Evolutionary conservation across 116 monocot species (phyloP).

Genomic region (Papilionanthe hybrid): DNA sequence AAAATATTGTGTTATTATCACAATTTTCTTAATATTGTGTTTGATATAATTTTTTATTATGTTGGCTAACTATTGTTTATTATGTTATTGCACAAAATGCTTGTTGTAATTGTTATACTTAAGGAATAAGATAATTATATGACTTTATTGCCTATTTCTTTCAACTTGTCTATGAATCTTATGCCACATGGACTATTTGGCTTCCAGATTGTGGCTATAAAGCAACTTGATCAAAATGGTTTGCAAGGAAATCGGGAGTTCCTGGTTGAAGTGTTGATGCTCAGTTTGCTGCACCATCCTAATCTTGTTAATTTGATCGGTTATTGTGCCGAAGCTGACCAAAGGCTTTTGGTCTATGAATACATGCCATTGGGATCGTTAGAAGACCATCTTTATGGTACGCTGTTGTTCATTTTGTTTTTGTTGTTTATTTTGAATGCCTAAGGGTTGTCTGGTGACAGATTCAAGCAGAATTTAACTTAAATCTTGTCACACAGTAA

Average conservation of each 20-base stretch:
- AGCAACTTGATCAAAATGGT: conserved; percentile 12
- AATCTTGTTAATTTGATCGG: conserved; percentile 8
- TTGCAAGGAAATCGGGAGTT: conserved; percentile 12
- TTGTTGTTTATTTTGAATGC: background rate
- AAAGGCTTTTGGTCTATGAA: conserved; percentile 13
- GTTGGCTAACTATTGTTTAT: background rate
- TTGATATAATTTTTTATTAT: background rate
- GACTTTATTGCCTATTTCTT: background rate
- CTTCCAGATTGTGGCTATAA: conserved; percentile 11
- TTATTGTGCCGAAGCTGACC: conserved; percentile 8
- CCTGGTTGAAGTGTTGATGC: conserved; percentile 12
- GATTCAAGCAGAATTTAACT: too few relatives aligned
- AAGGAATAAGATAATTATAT: background rate
- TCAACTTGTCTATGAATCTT: background rate
- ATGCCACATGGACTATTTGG: background rate
- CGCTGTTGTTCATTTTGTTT: background rate
- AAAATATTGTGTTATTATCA: background rate
- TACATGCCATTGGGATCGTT: conserved; percentile 6
- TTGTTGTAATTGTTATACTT: background rate
- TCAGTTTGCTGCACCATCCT: conserved; percentile 11
- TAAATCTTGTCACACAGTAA: too few relatives aligned
- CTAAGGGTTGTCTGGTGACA: too few relatives aligned
- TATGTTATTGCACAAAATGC: background rate
- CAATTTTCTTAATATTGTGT: background rate
- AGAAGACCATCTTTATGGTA: conserved; percentile 11